Conservation (phyloP, 331 rosid genomes). For the Quercus phellos region DNA sequence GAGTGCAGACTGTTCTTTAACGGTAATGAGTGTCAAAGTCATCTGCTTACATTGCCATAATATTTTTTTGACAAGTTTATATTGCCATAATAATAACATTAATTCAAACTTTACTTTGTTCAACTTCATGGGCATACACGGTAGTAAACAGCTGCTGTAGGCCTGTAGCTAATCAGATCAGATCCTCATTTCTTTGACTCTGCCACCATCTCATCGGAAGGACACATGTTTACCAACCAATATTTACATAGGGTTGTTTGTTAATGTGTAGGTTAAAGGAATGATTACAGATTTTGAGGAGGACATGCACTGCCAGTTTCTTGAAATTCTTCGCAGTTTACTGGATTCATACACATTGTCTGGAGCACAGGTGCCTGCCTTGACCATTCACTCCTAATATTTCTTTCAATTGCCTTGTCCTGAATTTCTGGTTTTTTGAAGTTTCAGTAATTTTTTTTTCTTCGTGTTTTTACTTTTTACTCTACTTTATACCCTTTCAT, state of each 20-base stretch:
- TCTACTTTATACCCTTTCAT: background rate
- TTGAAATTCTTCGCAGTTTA: conserved; percentile 90
- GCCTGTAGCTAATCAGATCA: too few relatives aligned
- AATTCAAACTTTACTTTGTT: background rate
- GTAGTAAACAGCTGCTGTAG: background rate
- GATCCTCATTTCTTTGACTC: too few relatives aligned
- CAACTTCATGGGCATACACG: background rate
- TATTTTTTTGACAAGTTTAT: background rate
- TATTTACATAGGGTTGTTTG: conserved; percentile 6
- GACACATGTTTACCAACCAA: background rate
- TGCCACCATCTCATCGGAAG: background rate
- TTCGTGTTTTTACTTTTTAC: conserved; percentile 4
- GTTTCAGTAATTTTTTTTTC: background rate
- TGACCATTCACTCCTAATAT: background rate
- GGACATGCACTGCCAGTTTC: conserved; percentile 94
- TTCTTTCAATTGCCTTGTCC: background rate
- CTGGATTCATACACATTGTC: conserved; percentile 79
- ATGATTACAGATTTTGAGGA: conserved; percentile 90
- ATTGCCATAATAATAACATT: background rate
- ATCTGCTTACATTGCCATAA: background rate
- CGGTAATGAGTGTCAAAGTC: background rate
- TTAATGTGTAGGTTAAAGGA: conserved; percentile 69
- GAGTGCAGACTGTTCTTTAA: background rate
- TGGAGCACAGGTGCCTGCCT: conserved; percentile 67
- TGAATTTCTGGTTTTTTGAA: background rate